Conservation (phyloP, 768 basidiomycete species). For the Leucosporidium yakuticum region DNA sequence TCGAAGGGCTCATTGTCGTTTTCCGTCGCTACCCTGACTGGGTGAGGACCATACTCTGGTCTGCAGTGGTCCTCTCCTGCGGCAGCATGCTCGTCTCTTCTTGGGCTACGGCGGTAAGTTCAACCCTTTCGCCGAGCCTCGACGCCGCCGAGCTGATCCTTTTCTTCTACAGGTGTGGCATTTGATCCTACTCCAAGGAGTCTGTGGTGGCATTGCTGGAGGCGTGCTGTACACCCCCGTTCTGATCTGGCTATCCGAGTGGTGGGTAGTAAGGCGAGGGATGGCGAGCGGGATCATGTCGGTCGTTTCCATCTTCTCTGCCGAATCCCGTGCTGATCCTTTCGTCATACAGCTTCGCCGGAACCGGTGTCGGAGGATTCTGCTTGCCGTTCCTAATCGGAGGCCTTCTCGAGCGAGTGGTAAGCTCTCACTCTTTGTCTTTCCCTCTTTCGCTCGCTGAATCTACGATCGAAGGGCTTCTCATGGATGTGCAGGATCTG, state of each 20-base stretch:
- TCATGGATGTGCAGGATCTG: slow-evolving; percentile 28
- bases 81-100: slow-evolving; percentile 15
- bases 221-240: slow-evolving; percentile 24
- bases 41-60: slow-evolving; percentile 7
- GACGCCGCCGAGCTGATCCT: not conserved
- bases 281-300: slow-evolving; percentile 25
- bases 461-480: slow-evolving; percentile 2
- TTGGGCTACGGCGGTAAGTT: slow-evolving; percentile 16
- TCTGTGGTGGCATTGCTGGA: slow-evolving; percentile 9
- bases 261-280: slow-evolving; percentile 15
- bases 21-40: slow-evolving; percentile 26
- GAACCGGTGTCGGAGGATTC: slow-evolving; percentile 19
- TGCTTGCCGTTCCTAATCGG: slow-evolving; percentile 18
- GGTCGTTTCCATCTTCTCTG: not conserved
- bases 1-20: too few relatives aligned
- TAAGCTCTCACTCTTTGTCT: not conserved
- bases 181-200: slow-evolving; percentile 24
- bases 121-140: too few relatives aligned
- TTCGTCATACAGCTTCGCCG: not conserved
- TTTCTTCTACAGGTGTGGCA: slow-evolving; percentile 12
- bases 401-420: slow-evolving; percentile 7
- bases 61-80: slow-evolving; percentile 5
- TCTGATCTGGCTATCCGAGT: slow-evolving; percentile 22
- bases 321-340: not conserved
- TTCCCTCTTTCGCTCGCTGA: not conserved